phyloP scores from a whole-genome alignment of 139 green algal genomes.

The Trebouxia sp. region DNA sequence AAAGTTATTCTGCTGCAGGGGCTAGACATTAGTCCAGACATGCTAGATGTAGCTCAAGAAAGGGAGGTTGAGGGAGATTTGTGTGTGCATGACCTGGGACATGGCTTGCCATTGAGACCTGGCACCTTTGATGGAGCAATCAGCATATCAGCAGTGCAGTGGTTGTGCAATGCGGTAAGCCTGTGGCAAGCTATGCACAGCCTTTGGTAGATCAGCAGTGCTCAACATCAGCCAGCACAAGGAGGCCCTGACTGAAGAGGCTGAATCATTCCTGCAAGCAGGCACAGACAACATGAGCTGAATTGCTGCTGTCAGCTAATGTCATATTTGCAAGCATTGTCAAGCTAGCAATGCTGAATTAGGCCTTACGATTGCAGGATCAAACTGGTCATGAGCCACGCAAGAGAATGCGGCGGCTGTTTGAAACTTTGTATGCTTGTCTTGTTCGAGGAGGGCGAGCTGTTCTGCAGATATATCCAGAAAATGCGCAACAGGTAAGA shows the following conservation, averaged over 20 bases:
- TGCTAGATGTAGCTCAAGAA: constrained; percentile 80
- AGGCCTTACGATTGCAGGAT: constrained; percentile 78
- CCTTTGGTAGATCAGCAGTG: background rate
- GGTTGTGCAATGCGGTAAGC: constrained; percentile 90
- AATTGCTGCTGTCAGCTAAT: no score
- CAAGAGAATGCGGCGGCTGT: constrained; percentile 84
- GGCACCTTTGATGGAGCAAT: constrained; percentile 82
- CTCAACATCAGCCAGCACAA: no score
- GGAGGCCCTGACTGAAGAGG: no score
- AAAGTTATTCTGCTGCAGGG: constrained; percentile 51
- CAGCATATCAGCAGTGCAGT: constrained; percentile 84
- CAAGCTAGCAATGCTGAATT: no score
- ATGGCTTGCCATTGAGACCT: constrained; percentile 77
- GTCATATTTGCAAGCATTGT: no score
- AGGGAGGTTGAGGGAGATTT: constrained; percentile 82
- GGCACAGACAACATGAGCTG: no score
- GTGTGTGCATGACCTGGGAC: constrained; percentile 75
- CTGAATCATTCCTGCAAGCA: no score
- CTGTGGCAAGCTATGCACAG: background rate
- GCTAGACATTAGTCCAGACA: constrained; percentile 81
- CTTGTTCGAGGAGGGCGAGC: constrained; percentile 79
- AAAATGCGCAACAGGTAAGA: constrained; percentile 66
- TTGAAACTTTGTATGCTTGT: constrained; percentile 85
- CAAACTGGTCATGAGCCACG: constrained; percentile 72
- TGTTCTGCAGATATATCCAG: constrained; percentile 90